phyloP scores from a whole-genome alignment of 225 moss, liverwort and hornwort genomes.

The Lunularia cruciata region DNA sequence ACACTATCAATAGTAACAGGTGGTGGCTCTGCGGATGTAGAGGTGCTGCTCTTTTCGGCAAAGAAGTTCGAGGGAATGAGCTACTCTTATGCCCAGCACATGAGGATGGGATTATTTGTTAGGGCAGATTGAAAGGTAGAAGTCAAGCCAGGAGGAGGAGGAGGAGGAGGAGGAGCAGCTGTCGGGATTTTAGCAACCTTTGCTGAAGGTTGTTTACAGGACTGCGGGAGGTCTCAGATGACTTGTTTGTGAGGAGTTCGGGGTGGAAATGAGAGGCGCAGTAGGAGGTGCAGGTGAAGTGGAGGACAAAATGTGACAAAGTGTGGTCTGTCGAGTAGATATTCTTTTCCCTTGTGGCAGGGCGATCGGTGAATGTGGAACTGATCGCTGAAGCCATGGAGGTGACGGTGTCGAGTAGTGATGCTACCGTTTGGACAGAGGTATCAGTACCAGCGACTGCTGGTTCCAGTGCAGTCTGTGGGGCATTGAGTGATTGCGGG shows the following conservation, averaged over 20 bases:
- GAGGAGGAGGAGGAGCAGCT: background rate
- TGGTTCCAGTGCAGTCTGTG: conserved; percentile 27
- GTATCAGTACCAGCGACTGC: conserved; percentile 25
- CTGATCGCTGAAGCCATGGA: conserved; percentile 33
- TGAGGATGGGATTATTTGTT: background rate
- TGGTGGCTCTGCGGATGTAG: background rate
- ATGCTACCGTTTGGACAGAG: conserved; percentile 38
- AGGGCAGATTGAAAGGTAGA: background rate
- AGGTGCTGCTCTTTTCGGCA: background rate
- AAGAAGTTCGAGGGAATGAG: background rate
- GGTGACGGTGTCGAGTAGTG: conserved; percentile 39
- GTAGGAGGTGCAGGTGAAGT: background rate
- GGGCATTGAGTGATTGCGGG: conserved; percentile 23
- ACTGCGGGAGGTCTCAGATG: background rate
- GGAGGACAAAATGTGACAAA: background rate
- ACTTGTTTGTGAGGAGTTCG: background rate
- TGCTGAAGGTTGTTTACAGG: background rate
- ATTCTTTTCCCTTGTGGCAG: background rate
- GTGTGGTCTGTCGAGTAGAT: background rate
- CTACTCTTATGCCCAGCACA: background rate
- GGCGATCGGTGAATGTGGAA: conserved; percentile 24
- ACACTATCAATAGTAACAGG: background rate
- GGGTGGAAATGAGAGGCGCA: background rate
- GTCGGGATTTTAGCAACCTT: background rate
- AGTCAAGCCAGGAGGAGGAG: background rate